Evolutionary conservation across 1,284 basidiomycete species (phyloP).

Genomic region (Sporisorium graminicola): DNA sequence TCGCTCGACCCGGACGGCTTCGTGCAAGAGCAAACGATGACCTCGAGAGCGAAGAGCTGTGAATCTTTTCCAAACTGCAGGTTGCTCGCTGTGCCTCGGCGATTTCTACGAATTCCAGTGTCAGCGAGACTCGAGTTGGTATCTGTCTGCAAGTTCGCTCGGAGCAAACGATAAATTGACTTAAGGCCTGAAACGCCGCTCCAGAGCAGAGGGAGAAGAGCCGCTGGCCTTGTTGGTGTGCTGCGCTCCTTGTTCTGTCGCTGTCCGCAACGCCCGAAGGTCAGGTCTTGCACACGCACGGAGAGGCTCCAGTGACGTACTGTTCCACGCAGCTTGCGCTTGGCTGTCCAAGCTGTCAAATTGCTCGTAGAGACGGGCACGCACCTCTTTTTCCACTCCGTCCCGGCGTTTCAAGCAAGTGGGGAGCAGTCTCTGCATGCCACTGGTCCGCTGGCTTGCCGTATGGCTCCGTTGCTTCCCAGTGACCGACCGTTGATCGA

Average conservation of each 20-base stretch:
- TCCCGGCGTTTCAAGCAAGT: constrained; percentile 25
- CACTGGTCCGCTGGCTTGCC: constrained; percentile 2
- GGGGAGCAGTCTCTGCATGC: background rate
- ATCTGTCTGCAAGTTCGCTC: background rate
- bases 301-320: background rate
- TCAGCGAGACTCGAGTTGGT: background rate
- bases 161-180: background rate
- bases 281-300: background rate
- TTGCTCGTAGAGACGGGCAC: background rate
- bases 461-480: background rate
- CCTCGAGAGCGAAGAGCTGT: background rate
- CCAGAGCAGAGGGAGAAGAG: too few relatives aligned
- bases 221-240: background rate
- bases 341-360: background rate
- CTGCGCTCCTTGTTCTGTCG: background rate
- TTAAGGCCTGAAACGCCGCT: background rate
- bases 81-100: background rate
- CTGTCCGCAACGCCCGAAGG: background rate
- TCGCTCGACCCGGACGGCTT: background rate
- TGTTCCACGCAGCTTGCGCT: background rate
- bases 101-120: background rate
- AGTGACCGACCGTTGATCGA: constrained; percentile 1
- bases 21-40: background rate
- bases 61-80: background rate
- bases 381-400: constrained; percentile 12